Base-by-base conservation (phyloP, 495 filamentous ascomycete genomes). In the Jackrogersella minutella region DNA sequence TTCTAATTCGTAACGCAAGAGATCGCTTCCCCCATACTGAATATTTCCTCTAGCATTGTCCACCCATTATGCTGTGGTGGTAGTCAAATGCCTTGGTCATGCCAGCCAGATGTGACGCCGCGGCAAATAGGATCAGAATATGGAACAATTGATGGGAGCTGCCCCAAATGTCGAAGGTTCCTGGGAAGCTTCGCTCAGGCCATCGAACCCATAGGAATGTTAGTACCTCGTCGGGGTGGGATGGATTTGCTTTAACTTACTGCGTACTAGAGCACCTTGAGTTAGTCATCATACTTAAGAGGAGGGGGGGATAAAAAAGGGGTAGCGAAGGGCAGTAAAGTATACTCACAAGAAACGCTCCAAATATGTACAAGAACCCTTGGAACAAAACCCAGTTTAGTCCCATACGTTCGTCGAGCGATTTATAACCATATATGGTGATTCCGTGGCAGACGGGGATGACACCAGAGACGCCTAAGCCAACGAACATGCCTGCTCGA, bases 401-500 rank as follows among this genome's bases (percentile, higher is more conserved):
- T 2, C 92, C 92, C 74, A 98, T 96, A 57, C 88, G 85, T 24
- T 86, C 77, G 26, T 88, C 81, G 71, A 84, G 68, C 9, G 72
- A 17, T 7, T 17, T 14, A 54, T 79, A 80, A 14, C 76, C 73
- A 43, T 90, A 91, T 10, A 90, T 70, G 16, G 64, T 55, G 31
- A 95, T 44, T 11, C 90, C 92, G 72, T 97, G 92, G 50, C 81
- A 61, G 22, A 86, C 86, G 0, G 95, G 95, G 52, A 97, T 81
- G 16, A 93, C 79, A 5, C 91, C 93, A 9, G 91, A 97, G 40
- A 93, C 78, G 8, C 95, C 95, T 79, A 98, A 90, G 22, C 84
- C 85, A 37, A 97, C 88, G 75, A 97, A 99, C 92, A 98, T 96
- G 55, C 83, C 79, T 8, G 96, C 93, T 37, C 95, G 87, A 74